A percentile compares a stretch with the other conserved stretches of the same genome.
phyloP scores from a whole-genome alignment of 352 stramenopile genomes.

The Phytophthora crassamura region DNA sequence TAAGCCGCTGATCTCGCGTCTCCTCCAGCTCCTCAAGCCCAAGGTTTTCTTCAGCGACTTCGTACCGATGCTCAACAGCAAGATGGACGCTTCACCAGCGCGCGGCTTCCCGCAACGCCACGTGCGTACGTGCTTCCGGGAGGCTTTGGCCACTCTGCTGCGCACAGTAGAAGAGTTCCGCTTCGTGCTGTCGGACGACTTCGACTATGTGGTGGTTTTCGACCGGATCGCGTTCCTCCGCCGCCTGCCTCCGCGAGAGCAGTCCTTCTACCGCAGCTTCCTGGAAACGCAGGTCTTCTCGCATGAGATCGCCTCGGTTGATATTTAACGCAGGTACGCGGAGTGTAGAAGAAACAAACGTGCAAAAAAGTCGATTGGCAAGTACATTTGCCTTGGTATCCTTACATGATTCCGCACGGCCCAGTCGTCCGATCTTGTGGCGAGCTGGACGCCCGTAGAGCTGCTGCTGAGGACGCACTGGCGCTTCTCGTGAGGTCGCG shows the following conservation, averaged over 20 bases:
- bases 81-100: slow-evolving; percentile 30
- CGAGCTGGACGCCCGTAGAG: slow-evolving; percentile 14
- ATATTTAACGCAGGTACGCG: slow-evolving; percentile 33
- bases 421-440: slow-evolving; percentile 33
- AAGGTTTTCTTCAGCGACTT: slow-evolving; percentile 83
- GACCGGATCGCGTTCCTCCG: slow-evolving; percentile 76
- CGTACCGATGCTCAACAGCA: slow-evolving; percentile 63
- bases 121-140: slow-evolving; percentile 67
- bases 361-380: slow-evolving; percentile 31
- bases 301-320: slow-evolving; percentile 79
- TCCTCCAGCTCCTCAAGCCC: slow-evolving; percentile 76
- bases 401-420: slow-evolving; percentile 46
- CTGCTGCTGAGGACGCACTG: slow-evolving; percentile 24
- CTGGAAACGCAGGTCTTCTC: slow-evolving; percentile 89
- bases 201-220: slow-evolving; percentile 89
- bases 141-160: slow-evolving; percentile 58
- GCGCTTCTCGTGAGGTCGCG: slow-evolving; percentile 32
- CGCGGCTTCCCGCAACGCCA: slow-evolving; percentile 61
- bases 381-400: slow-evolving; percentile 31
- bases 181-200: slow-evolving; percentile 88
- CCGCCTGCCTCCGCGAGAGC: slow-evolving; percentile 55
- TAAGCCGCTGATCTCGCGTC: slow-evolving; percentile 44
- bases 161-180: slow-evolving; percentile 76
- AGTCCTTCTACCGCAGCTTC: slow-evolving; percentile 79
- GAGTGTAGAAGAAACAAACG: slow-evolving; percentile 21